Conservation (phyloP, 306 rosid species). For the Rosa persica region DNA sequence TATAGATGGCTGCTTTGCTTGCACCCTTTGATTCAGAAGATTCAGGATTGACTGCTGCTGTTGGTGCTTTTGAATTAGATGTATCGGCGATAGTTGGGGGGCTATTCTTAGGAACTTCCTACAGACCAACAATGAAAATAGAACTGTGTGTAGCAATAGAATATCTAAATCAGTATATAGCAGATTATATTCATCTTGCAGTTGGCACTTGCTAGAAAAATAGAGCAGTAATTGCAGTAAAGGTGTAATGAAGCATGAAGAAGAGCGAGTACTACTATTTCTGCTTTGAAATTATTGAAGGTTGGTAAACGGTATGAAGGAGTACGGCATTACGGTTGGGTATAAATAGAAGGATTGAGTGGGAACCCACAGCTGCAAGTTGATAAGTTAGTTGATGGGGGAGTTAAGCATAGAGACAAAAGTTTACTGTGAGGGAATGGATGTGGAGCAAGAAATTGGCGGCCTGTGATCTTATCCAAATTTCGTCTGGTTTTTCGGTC, state of each 20-base stretch:
- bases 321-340: conserved; percentile 30
- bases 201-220: background rate
- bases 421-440: too few relatives aligned
- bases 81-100: conserved; percentile 41
- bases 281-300: too few relatives aligned
- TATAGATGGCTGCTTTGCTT: conserved; percentile 38
- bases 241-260: conserved; percentile 26
- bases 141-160: background rate
- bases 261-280: conserved; percentile 3
- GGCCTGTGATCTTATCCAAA: background rate
- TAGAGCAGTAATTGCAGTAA: background rate
- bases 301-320: conserved; percentile 11
- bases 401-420: too few relatives aligned
- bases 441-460: too few relatives aligned
- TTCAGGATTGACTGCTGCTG: conserved; percentile 31
- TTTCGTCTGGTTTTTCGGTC: conserved; percentile 9
- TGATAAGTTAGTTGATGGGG: too few relatives aligned
- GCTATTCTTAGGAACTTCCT: conserved; percentile 65
- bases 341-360: conserved; percentile 44
- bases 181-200: background rate
- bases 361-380: conserved; percentile 31
- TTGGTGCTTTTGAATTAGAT: conserved; percentile 40
- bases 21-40: too few relatives aligned
- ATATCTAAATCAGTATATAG: background rate
- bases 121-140: conserved; percentile 14